Percentiles rank a stretch among this genome's conserved stretches.
Conservation (phyloP, 83 land plant species). For the Picea abies region DNA sequence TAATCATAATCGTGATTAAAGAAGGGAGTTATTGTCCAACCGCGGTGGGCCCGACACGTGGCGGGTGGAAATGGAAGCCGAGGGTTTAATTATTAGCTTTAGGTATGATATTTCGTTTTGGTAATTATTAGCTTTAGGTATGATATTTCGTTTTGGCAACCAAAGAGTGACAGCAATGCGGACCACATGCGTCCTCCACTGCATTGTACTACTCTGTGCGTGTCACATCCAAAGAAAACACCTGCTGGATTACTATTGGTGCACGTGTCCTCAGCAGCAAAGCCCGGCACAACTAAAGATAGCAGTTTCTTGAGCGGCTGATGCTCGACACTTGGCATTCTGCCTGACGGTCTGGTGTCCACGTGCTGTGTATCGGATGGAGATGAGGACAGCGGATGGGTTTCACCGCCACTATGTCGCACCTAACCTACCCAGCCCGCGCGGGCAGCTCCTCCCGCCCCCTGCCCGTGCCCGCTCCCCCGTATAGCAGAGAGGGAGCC, state of each 20-base stretch:
- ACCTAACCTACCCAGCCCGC: conserved; percentile 18
- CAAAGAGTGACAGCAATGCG: conserved; percentile 15
- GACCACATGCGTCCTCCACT: neutral
- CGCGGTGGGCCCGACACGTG: neutral
- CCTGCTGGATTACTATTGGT: neutral
- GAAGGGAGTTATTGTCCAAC: neutral
- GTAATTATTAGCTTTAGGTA: neutral
- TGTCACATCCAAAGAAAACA: conserved; percentile 5
- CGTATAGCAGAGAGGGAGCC: neutral
- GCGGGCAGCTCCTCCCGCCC: neutral
- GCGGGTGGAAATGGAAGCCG: neutral
- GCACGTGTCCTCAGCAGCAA: neutral
- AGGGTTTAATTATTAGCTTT: neutral
- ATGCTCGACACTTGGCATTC: neutral
- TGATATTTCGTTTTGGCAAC: neutral
- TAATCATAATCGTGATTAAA: neutral
- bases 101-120: neutral
- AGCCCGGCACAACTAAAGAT: conserved; percentile 20
- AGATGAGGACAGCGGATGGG: conserved; percentile 6
- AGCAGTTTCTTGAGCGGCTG: conserved; percentile 14
- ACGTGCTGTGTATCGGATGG: neutral
- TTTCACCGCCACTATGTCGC: conserved; percentile 20
- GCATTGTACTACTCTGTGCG: neutral
- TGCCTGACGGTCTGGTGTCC: neutral
- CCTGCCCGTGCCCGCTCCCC: conserved; percentile 10